phyloP scores from a whole-genome alignment of 2,329 filamentous ascomycete species.

The Hymenoscyphus occultus region DNA sequence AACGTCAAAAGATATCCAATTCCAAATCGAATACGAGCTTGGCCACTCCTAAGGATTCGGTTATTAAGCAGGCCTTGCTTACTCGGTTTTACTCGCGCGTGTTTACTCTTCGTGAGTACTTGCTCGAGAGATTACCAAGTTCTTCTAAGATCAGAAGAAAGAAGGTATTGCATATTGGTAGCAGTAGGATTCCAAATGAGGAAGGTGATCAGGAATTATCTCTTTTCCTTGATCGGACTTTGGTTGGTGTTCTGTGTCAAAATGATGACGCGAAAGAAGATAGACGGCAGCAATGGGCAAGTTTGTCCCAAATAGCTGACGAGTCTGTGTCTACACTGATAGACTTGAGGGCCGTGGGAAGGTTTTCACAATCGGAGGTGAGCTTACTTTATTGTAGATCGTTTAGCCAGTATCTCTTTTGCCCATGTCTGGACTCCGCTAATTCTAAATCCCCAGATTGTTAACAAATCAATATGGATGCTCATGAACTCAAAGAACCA shows the following conservation, averaged over 20 bases:
- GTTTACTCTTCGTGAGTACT: constrained; percentile 66
- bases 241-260: constrained; percentile 31
- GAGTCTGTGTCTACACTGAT: constrained; percentile 53
- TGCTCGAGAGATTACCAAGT: constrained; percentile 62
- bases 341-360: constrained; percentile 40
- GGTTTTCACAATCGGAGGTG: constrained; percentile 64
- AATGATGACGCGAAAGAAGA: constrained; percentile 33
- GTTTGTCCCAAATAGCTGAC: constrained; percentile 64
- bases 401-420: constrained; percentile 9
- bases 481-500: constrained; percentile 61
- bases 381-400: constrained; percentile 25
- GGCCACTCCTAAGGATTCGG: constrained; percentile 12
- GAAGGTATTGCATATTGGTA: constrained; percentile 48
- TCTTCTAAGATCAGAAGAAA: constrained; percentile 61
- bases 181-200: constrained; percentile 12
- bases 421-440: constrained; percentile 10
- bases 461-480: constrained; percentile 74
- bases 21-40: constrained; percentile 1
- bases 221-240: constrained; percentile 33
- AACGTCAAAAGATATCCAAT: constrained; percentile 30
- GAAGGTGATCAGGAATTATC: constrained; percentile 18
- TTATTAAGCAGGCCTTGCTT: constrained; percentile 60
- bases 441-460: constrained; percentile 50
- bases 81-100: constrained; percentile 65
- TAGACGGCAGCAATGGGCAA: constrained; percentile 54